Conservation (phyloP, 306 rosid genomes). For the Prinsepia uniflora region DNA sequence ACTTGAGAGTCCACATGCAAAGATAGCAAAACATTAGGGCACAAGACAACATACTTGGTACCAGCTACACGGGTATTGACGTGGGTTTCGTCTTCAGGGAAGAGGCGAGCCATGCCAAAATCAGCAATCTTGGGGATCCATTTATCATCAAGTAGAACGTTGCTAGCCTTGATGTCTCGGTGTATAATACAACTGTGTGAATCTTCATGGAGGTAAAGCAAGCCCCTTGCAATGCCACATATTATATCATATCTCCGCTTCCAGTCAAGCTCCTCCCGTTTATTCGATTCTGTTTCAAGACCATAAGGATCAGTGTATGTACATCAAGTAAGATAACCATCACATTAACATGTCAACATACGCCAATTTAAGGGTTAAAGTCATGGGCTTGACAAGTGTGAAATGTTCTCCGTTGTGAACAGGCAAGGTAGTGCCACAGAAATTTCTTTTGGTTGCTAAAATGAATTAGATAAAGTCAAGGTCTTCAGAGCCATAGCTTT, state of each 20-base stretch:
- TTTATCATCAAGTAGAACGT: slow-evolving; percentile 76
- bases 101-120: slow-evolving; percentile 98
- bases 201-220: slow-evolving; percentile 95
- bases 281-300: slow-evolving; percentile 45
- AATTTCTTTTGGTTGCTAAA: slow-evolving; percentile 3
- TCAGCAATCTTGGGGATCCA: slow-evolving; percentile 97
- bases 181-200: slow-evolving; percentile 80
- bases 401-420: not conserved
- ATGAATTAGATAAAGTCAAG: slow-evolving; percentile 31
- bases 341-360: not conserved
- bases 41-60: slow-evolving; percentile 61
- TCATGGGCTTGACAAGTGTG: not conserved
- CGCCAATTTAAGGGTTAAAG: slow-evolving; percentile 4
- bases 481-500: slow-evolving; percentile 28
- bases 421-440: slow-evolving; percentile 11
- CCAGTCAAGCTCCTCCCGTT: slow-evolving; percentile 75
- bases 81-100: slow-evolving; percentile 86
- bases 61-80: slow-evolving; percentile 96
- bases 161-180: slow-evolving; percentile 91
- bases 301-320: slow-evolving; percentile 3
- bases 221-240: slow-evolving; percentile 73
- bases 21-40: not conserved
- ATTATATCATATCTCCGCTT: slow-evolving; percentile 67
- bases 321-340: not conserved
- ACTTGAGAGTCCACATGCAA: not conserved